Percentiles rank a stretch among this genome's conserved stretches.
Conservation (phyloP, 352 stramenopile species). For the Pythium apleroticum region DNA sequence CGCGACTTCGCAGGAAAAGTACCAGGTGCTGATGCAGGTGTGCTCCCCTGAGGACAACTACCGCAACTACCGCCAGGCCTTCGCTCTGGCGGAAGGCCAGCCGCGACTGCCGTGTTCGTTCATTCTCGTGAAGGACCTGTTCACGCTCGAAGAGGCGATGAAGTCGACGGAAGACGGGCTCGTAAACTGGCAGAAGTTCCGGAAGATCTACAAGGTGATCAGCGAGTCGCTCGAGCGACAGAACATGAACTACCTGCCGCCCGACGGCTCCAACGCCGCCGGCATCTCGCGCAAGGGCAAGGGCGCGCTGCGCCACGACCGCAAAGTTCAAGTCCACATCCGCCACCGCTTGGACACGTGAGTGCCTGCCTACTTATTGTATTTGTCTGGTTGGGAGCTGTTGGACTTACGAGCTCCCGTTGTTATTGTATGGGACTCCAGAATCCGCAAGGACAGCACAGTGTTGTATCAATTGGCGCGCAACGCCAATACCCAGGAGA, state of each 20-base stretch:
- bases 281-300: slow-evolving; percentile 72
- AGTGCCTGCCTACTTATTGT: slow-evolving; percentile 26
- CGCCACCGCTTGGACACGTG: slow-evolving; percentile 85
- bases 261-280: slow-evolving; percentile 33
- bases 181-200: slow-evolving; percentile 87
- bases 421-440: slow-evolving; percentile 21
- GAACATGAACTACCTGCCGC: slow-evolving; percentile 74
- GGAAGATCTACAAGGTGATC: slow-evolving; percentile 81
- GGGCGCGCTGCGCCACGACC: slow-evolving; percentile 69
- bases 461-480: slow-evolving; percentile 84
- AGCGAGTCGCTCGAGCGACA: slow-evolving; percentile 72
- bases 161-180: slow-evolving; percentile 81
- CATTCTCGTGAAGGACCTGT: slow-evolving; percentile 86
- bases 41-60: slow-evolving; percentile 88
- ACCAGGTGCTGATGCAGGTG: slow-evolving; percentile 77
- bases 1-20: slow-evolving; percentile 65
- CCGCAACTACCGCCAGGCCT: slow-evolving; percentile 81
- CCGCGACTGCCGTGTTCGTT: slow-evolving; percentile 82
- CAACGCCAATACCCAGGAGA: slow-evolving; percentile 88
- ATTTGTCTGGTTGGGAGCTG: background rate
- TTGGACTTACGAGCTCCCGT: background rate
- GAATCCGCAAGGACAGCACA: slow-evolving; percentile 80
- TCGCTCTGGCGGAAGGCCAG: slow-evolving; percentile 72
- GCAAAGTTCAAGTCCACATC: slow-evolving; percentile 70
- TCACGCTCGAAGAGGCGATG: slow-evolving; percentile 87